Evolutionary conservation across 164 flowering plant species (phyloP).

Genomic region (Sedum album): DNA sequence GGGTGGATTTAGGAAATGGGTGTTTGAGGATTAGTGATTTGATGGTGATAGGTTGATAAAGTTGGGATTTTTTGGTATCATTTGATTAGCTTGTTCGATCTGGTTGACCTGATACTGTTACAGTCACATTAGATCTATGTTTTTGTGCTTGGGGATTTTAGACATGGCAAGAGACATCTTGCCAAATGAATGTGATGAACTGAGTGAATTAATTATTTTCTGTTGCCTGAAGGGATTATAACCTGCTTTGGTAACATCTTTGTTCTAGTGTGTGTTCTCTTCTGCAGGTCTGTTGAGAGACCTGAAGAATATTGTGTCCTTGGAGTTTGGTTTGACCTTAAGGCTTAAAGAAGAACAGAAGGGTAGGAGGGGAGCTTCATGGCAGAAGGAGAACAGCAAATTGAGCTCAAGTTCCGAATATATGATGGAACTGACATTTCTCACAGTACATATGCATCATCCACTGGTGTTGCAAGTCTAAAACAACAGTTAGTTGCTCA

Average conservation of each 20-base stretch:
- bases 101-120: neutral
- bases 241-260: neutral
- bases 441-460: constrained; percentile 11
- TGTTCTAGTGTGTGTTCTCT: neutral
- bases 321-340: neutral
- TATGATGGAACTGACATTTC: constrained; percentile 37
- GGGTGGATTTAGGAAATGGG: neutral
- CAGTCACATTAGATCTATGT: neutral
- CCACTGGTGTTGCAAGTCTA: constrained; percentile 13
- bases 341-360: neutral
- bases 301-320: neutral
- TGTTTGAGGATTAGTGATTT: neutral
- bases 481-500: constrained; percentile 14
- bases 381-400: constrained; percentile 30
- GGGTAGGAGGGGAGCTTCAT: constrained; percentile 15
- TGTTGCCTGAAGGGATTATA: neutral
- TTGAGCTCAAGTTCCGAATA: constrained; percentile 44
- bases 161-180: too few relatives aligned
- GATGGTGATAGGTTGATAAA: neutral
- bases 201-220: neutral
- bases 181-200: too few relatives aligned
- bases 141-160: neutral
- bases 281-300: neutral
- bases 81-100: neutral
- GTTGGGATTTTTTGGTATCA: neutral